Evolutionary conservation across 352 stramenopile species (phyloP).

Genomic region (Phytophthora tentaculata): DNA sequence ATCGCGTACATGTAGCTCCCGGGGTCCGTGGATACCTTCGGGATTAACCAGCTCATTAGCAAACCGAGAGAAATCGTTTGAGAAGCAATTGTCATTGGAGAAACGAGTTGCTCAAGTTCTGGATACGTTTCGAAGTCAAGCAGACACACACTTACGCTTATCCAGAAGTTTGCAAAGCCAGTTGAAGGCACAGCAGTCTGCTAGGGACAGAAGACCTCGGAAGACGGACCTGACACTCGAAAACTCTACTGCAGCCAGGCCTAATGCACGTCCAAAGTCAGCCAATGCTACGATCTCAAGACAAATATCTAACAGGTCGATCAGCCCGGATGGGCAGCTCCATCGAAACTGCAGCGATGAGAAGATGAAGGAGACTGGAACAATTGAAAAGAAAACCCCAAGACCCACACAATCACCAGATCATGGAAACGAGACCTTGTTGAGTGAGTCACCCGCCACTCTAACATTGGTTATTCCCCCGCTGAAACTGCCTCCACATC

Average conservation of each 20-base stretch:
- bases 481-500: conserved; percentile 23
- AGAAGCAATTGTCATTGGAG: conserved; percentile 11
- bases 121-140: conserved; percentile 20
- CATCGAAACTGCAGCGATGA: conserved; percentile 6
- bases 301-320: neutral
- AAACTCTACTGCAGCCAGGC: neutral
- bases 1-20: conserved; percentile 3
- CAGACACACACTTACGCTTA: conserved; percentile 9
- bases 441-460: neutral
- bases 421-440: neutral
- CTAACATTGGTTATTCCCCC: conserved; percentile 22
- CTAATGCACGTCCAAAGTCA: conserved; percentile 3
- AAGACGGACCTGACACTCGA: neutral
- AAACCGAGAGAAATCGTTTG: conserved; percentile 7
- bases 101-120: conserved; percentile 21
- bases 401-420: neutral
- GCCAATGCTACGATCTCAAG: conserved; percentile 1
- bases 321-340: neutral
- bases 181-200: conserved; percentile 15
- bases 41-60: conserved; percentile 15
- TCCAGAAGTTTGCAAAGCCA: conserved; percentile 22
- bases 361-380: conserved; percentile 1
- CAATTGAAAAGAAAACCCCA: neutral
- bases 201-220: neutral
- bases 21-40: conserved; percentile 16